These are phyloP conservation scores for Lactarius pseudohatsudake DNA, from an alignment of 768 basidiomycete species.

Conservation along the genomic window DNA sequence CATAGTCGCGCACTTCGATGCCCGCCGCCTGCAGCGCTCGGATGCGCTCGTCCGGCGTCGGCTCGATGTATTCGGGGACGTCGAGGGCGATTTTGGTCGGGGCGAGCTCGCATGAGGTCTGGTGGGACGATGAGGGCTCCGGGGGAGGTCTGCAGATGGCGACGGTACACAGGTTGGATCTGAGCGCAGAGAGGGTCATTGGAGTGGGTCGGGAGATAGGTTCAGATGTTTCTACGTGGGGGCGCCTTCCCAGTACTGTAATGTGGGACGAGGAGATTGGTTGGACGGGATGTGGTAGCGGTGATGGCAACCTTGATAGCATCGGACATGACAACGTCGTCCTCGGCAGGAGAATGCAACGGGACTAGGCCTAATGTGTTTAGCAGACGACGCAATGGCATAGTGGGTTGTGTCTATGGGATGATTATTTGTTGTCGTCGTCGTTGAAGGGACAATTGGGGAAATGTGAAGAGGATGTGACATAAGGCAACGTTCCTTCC, in stretches of 20 bases:
- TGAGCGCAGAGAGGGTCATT: background rate
- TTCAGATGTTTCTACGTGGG: background rate
- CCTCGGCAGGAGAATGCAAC: background rate
- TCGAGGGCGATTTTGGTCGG: slow-evolving; percentile 34
- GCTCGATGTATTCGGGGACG: slow-evolving; percentile 23
- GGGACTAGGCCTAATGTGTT: slow-evolving; percentile 1
- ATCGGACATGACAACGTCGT: slow-evolving; percentile 17
- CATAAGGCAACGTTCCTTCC: no score
- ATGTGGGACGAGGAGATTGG: background rate
- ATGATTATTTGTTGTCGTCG: background rate
- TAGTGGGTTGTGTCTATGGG: slow-evolving; percentile 1
- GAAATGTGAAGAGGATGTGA: background rate
- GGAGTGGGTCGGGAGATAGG: background rate
- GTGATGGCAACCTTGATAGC: background rate
- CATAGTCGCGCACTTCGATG: slow-evolving; percentile 38
- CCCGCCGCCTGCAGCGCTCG: slow-evolving; percentile 28
- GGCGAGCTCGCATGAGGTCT: slow-evolving; percentile 14
- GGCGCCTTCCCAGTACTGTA: slow-evolving; percentile 7
- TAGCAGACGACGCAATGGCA: slow-evolving; percentile 14
- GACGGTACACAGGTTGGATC: no score
- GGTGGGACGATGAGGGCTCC: background rate
- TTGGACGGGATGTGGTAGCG: background rate
- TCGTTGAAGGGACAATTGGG: background rate
- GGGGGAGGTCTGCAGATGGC: background rate
- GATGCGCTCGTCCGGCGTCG: slow-evolving; percentile 7